These are phyloP conservation scores for Cubamyces sp. DNA, from an alignment of 768 basidiomycete species.

Conservation along the genomic window DNA sequence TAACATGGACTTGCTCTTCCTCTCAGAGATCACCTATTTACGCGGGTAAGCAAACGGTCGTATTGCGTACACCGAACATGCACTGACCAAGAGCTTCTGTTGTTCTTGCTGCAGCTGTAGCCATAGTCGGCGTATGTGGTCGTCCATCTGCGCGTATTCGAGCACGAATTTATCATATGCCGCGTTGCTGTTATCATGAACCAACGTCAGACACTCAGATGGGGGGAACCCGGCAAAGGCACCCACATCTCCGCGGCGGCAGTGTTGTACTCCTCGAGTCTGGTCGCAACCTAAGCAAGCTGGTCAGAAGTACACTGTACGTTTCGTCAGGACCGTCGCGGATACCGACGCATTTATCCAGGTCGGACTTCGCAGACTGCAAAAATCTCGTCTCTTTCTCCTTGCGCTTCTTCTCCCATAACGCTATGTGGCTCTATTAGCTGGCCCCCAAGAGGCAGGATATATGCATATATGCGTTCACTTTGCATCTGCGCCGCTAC, in stretches of 20 bases:
- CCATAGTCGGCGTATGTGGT: constrained; percentile 33
- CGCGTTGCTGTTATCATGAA: constrained; percentile 20
- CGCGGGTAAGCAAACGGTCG: too few relatives aligned
- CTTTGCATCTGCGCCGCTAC: constrained; percentile 35
- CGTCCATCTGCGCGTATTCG: constrained; percentile 34
- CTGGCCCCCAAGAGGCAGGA: background rate
- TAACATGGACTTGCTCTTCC: constrained; percentile 14
- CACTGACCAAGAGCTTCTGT: constrained; percentile 22
- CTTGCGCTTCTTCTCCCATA: constrained; percentile 35
- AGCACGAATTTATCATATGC: constrained; percentile 32
- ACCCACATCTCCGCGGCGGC: constrained; percentile 30
- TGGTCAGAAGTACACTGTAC: background rate
- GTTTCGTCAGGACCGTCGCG: background rate
- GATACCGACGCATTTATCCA: constrained; percentile 30
- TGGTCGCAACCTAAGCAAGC: constrained; percentile 18
- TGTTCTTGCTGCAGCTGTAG: constrained; percentile 29
- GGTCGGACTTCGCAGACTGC: constrained; percentile 17
- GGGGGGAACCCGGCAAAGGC: background rate
- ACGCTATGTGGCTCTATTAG: constrained; percentile 15
- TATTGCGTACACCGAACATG: background rate
- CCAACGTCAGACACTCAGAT: background rate
- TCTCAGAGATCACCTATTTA: constrained; percentile 22
- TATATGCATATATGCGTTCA: constrained; percentile 29
- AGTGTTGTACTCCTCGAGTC: constrained; percentile 22
- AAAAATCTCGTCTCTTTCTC: constrained; percentile 34